Conservation (phyloP, 2,329 filamentous ascomycete species). For the Raffaelea albimanens region DNA sequence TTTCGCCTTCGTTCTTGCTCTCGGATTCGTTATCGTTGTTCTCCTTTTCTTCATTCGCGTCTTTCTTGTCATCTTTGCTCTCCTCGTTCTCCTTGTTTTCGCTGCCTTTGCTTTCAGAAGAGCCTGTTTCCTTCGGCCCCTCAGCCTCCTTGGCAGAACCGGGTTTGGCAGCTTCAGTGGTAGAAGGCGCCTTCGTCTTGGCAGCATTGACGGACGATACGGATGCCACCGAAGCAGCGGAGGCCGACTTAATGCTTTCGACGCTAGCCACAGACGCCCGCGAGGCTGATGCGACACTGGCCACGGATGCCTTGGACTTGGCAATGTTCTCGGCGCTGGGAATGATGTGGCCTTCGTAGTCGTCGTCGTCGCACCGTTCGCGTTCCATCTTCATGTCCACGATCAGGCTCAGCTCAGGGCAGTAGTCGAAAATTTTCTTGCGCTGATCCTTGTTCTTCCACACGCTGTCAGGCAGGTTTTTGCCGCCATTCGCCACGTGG, state of each 20-base stretch:
- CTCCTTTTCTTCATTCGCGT: not conserved
- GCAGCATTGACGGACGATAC: slow-evolving; percentile 3
- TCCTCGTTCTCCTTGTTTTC: no score
- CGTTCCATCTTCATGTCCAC: slow-evolving; percentile 47
- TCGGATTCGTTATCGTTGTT: not conserved
- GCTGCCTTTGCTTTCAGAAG: not conserved
- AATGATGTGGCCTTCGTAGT: slow-evolving; percentile 17
- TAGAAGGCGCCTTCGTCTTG: slow-evolving; percentile 7
- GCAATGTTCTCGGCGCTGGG: slow-evolving; percentile 5
- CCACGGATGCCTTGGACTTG: not conserved
- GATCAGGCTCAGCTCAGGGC: slow-evolving; percentile 45
- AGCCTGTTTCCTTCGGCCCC: not conserved
- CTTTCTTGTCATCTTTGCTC: not conserved
- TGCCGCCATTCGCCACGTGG: slow-evolving; percentile 37
- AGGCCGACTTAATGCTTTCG: not conserved
- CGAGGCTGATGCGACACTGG: slow-evolving; percentile 1
- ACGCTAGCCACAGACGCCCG: slow-evolving; percentile 4
- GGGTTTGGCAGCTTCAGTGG: not conserved
- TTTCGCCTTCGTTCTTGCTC: not conserved
- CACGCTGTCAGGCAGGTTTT: slow-evolving; percentile 28
- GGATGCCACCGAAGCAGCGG: not conserved
- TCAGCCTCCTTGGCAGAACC: not conserved
- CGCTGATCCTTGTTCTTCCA: slow-evolving; percentile 36
- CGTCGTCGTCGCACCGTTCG: slow-evolving; percentile 32
- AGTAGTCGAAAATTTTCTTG: slow-evolving; percentile 42